Evolutionary conservation across 805 yeast species (phyloP).

Genomic region (Zygotorulaspora florentina): DNA sequence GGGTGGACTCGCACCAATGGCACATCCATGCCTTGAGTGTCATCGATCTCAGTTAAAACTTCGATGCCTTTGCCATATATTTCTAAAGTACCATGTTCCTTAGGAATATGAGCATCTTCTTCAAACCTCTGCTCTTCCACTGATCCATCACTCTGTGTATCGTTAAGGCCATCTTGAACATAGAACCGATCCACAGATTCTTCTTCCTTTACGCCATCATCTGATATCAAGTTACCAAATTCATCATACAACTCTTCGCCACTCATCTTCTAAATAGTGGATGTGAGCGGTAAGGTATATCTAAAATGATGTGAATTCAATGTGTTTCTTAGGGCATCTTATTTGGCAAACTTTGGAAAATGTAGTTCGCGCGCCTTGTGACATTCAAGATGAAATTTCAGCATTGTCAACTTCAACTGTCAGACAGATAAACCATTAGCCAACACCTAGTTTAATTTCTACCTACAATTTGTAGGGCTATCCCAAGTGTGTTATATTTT

Average conservation of each 20-base stretch:
- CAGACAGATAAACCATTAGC: too few relatives aligned
- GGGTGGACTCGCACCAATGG: constrained; percentile 61
- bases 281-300: not conserved
- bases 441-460: too few relatives aligned
- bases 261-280: constrained; percentile 17
- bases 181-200: not conserved
- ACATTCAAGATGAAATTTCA: not conserved
- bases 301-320: not conserved
- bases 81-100: constrained; percentile 20
- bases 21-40: constrained; percentile 47
- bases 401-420: too few relatives aligned
- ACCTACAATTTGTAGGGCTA: too few relatives aligned
- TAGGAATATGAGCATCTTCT: not conserved
- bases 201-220: constrained; percentile 5
- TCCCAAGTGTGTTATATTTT: not conserved
- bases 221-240: constrained; percentile 34
- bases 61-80: constrained; percentile 63
- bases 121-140: not conserved
- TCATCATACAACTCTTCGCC: constrained; percentile 77
- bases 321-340: not conserved
- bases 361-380: constrained; percentile 2
- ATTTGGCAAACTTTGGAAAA: not conserved
- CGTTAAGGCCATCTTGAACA: constrained; percentile 14
- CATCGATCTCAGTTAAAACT: constrained; percentile 52
- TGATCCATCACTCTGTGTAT: not conserved